Base-by-base conservation (phyloP, 2,329 filamentous ascomycete genomes). In the Cercospora canescens region DNA sequence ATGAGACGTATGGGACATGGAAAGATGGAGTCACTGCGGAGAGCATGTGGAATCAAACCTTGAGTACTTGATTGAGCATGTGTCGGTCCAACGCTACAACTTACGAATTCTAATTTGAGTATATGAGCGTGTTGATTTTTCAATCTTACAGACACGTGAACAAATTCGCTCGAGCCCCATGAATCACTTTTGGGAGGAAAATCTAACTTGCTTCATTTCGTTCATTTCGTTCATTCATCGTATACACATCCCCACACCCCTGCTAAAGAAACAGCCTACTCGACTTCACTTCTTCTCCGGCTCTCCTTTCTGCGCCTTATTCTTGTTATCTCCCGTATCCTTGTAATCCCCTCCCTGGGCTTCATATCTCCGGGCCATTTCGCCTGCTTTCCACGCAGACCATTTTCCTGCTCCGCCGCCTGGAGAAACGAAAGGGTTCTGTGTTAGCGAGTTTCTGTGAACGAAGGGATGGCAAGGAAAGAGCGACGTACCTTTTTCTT, bases 21-120 rank as follows among this genome's bases (percentile, higher is more conserved):
- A 73, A 78, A 14, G 68, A 79, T 4, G 77, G 76, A 24, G 84
- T 87, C 8, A 83, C 80, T 2, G 84, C 84, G 59, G 74, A 79
- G 64, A 87, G 85, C 72, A 74, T 87, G 57, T 88, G 84, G 83
- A 80, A 87, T 69, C 76, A 78, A 70, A 79, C 75, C 9, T 58
- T 76, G 55, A 37, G 14, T 37, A 39, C 14, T 16, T 63, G 34
- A 52, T n/a, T 4, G 26, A 32, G 4, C 8, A 54, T 54, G 12
- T 28, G 24, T 32, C 26, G 30, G 30, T 32, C 9, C 9, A 32
- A 5, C 6, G 30, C 9, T 32, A 32, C n/a, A n/a, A n/a, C n/a
- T n/a, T n/a, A n/a, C n/a, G n/a, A n/a, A n/a, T n/a, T n/a, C n/a
- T n/a, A n/a, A n/a, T n/a, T n/a, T n/a, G n/a, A n/a, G n/a, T n/a